Conservation (phyloP, 106 monocot species). For the Gastrodia elata region DNA sequence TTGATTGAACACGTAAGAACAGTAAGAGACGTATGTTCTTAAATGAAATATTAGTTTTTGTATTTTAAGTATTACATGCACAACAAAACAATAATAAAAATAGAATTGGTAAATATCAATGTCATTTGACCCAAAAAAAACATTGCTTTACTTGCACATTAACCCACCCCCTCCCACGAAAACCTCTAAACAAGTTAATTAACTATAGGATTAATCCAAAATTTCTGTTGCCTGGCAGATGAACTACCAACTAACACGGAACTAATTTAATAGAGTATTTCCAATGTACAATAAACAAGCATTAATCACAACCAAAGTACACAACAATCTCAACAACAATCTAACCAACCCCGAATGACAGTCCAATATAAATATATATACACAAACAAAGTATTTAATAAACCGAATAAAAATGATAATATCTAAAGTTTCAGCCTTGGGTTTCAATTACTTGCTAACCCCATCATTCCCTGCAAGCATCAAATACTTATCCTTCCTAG, state of each 20-base stretch:
- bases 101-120: too few species aligned
- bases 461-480: conserved; percentile 62
- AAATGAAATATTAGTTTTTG: too few species aligned
- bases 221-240: not conserved
- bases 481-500: conserved; percentile 61
- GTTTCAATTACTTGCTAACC: not conserved
- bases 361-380: not conserved
- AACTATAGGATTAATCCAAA: not conserved
- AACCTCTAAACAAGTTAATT: too few species aligned
- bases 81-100: too few species aligned
- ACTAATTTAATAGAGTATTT: conserved; percentile 2
- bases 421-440: not conserved
- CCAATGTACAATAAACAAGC: not conserved
- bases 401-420: not conserved
- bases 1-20: too few species aligned
- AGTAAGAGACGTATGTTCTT: too few species aligned
- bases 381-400: conserved; percentile 1
- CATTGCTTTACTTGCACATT: not conserved
- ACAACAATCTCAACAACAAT: not conserved
- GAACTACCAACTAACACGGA: conserved; percentile 1
- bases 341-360: not conserved
- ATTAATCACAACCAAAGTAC: not conserved
- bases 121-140: not conserved
- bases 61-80: too few species aligned
- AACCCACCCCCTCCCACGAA: too few species aligned